Evolutionary conservation across 2,329 filamentous ascomycete genomes (phyloP).

Genomic region (Aspergillus sclerotialis): DNA sequence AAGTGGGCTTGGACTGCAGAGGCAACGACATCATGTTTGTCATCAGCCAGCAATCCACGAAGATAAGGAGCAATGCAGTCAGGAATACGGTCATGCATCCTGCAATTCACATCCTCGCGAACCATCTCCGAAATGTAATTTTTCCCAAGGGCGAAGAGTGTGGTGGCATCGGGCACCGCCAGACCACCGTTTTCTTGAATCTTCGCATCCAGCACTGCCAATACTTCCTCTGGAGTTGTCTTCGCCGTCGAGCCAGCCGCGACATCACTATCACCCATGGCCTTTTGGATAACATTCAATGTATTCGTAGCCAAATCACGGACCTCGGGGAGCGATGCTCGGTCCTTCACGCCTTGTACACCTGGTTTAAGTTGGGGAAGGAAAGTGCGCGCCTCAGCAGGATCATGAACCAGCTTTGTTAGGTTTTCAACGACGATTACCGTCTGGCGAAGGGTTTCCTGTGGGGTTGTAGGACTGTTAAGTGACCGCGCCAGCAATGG

Average conservation of each 20-base stretch:
- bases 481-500: slow-evolving; percentile 90
- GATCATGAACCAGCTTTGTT: slow-evolving; percentile 95
- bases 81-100: slow-evolving; percentile 67
- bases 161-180: slow-evolving; percentile 53
- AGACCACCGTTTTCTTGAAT: slow-evolving; percentile 64
- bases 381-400: slow-evolving; percentile 89
- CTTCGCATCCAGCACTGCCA: slow-evolving; percentile 65
- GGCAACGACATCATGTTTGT: slow-evolving; percentile 59
- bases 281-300: slow-evolving; percentile 80
- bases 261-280: slow-evolving; percentile 67
- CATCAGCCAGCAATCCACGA: slow-evolving; percentile 57
- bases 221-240: slow-evolving; percentile 62
- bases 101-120: slow-evolving; percentile 77
- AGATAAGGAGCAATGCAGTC: slow-evolving; percentile 68
- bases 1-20: slow-evolving; percentile 71
- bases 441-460: slow-evolving; percentile 92
- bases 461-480: slow-evolving; percentile 81
- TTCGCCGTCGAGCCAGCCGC: slow-evolving; percentile 54
- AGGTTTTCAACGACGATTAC: slow-evolving; percentile 96
- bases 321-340: slow-evolving; percentile 89
- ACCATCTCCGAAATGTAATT: slow-evolving; percentile 78
- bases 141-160: slow-evolving; percentile 60
- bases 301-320: slow-evolving; percentile 81
- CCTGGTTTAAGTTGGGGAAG: slow-evolving; percentile 90
- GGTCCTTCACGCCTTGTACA: slow-evolving; percentile 79